Evolutionary conservation across 768 basidiomycete genomes (phyloP).

Genomic region (Baorangia bicolor): DNA sequence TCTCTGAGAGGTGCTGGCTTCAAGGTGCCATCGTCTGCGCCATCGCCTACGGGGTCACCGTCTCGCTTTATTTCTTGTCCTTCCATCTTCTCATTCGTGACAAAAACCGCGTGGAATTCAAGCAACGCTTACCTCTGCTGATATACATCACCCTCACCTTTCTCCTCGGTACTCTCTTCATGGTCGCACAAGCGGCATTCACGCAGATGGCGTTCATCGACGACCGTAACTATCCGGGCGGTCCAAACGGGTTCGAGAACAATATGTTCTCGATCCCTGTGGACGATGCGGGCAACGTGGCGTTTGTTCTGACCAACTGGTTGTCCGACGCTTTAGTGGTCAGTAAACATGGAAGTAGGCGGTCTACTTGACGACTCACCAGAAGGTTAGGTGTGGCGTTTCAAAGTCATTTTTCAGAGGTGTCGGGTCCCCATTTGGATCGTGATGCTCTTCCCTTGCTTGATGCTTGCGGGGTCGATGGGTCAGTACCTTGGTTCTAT

Average conservation of each 20-base stretch:
- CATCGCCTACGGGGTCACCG: constrained; percentile 6
- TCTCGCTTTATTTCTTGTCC: constrained; percentile 8
- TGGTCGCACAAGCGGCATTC: constrained; percentile 19
- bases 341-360: not conserved
- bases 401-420: constrained; percentile 18
- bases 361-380: not conserved
- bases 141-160: constrained; percentile 7
- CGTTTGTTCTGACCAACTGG: constrained; percentile 13
- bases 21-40: constrained; percentile 11
- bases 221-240: constrained; percentile 32
- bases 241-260: constrained; percentile 27
- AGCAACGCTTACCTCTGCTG: not conserved
- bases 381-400: constrained; percentile 12
- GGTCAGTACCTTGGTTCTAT: not conserved
- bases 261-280: constrained; percentile 23
- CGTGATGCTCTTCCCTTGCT: constrained; percentile 6
- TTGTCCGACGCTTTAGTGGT: constrained; percentile 22
- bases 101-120: constrained; percentile 2
- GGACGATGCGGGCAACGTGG: constrained; percentile 8
- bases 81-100: constrained; percentile 5
- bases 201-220: constrained; percentile 32
- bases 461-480: constrained; percentile 5
- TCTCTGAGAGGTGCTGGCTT: constrained; percentile 23
- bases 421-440: constrained; percentile 6
- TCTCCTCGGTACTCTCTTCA: constrained; percentile 16